Base-by-base conservation (phyloP, 1,284 basidiomycete genomes). In the Ustilago sp. region DNA sequence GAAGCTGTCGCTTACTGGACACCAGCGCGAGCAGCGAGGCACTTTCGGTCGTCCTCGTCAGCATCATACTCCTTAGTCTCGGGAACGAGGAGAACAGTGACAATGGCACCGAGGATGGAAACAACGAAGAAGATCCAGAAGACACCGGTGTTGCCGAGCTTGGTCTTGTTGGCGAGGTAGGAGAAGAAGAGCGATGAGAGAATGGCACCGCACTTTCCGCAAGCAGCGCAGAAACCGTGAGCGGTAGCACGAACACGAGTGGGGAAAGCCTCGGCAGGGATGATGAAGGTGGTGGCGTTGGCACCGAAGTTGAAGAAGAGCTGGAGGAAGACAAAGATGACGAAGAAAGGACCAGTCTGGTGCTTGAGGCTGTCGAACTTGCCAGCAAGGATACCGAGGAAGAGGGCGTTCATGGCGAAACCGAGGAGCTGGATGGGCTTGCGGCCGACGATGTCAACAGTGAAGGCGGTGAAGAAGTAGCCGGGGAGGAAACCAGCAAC, bases 251-350 rank as follows among this genome's bases (percentile, higher is more conserved):
- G 87, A 63, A 88, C 88, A 52, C 93, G 91, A 3, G 93, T 94
- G 2, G 93, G 93, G 91, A 94, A 95, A 34, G 89, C 90, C 86
- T 95, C 82, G 53, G 80, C 83, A 8, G 94, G 93, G 39, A 94
- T 88, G 77, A 94, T 84, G 80, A 90, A 94, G 3, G 93, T 94
- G 0, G 93, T 94, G 0, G 90, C 90, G 87, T 94, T 94, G 58
- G 93, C 91, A 0, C 93, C 93, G 23, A 73, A 82, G 75, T 86
- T 86, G 79, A 87, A 86, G 67, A 80, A 81, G 60, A 83, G 80
- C 60, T 85, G 90, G 72, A 91, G 88, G 32, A 93, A 87, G 85
- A 92, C 93, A 87, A 92, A 93, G 38, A 93, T 88, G 88, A 92
- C 90, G 57, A 93, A 91, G 86, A 94, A 93, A 3, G 90, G 88